Evolutionary conservation across 2,329 filamentous ascomycete genomes (phyloP).

Genomic region (Fusarium guadeloupense): DNA sequence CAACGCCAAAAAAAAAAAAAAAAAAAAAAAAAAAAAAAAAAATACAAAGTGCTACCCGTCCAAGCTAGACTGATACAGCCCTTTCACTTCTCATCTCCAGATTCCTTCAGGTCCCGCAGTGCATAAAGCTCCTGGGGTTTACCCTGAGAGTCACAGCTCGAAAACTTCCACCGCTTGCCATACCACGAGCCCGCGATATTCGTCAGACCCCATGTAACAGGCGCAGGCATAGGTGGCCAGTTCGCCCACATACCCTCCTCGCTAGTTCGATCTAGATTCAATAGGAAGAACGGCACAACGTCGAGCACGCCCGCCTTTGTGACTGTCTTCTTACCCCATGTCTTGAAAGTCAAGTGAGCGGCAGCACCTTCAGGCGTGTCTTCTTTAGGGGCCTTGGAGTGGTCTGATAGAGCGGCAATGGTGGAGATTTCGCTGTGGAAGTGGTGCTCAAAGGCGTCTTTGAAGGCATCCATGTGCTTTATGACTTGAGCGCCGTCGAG

Average conservation of each 20-base stretch:
- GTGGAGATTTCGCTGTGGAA: conserved; percentile 65
- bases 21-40: background rate
- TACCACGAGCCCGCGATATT: conserved; percentile 67
- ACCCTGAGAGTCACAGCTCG: conserved; percentile 66
- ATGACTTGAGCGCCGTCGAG: conserved; percentile 58
- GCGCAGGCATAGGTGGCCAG: conserved; percentile 72
- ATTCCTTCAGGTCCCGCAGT: conserved; percentile 42
- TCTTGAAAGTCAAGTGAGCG: conserved; percentile 63
- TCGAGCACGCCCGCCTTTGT: conserved; percentile 67
- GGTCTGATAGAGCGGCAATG: conserved; percentile 59
- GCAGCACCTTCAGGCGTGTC: conserved; percentile 56
- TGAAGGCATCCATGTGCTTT: conserved; percentile 61
- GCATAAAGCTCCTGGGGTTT: conserved; percentile 64
- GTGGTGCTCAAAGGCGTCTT: conserved; percentile 60
- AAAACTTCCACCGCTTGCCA: conserved; percentile 70
- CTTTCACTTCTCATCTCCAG: background rate
- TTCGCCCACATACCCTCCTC: conserved; percentile 68
- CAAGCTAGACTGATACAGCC: background rate
- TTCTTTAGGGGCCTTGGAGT: conserved; percentile 60
- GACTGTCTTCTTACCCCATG: conserved; percentile 71
- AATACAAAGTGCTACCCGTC: background rate
- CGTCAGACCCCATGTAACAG: conserved; percentile 67
- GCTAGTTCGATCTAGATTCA: conserved; percentile 68
- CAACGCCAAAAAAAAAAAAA: background rate
- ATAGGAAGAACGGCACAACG: conserved; percentile 70